Evolutionary conservation across 2,329 filamentous ascomycete genomes (phyloP).

Genomic region (Pseudomassariella vexata): DNA sequence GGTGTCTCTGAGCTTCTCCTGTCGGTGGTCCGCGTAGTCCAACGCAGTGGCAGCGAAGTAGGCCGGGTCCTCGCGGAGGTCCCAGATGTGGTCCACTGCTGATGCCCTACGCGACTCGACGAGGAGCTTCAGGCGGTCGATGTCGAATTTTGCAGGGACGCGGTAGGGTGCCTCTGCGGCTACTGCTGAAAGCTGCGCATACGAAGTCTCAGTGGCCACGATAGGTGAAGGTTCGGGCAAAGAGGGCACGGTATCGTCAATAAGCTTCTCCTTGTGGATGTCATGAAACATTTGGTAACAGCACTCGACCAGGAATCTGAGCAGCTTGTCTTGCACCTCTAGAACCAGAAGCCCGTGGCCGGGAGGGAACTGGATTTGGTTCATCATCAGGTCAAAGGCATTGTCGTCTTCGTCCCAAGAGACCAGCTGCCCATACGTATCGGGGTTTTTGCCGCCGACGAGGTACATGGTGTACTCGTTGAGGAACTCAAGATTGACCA

Average conservation of each 20-base stretch:
- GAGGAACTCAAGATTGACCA: slow-evolving; percentile 20
- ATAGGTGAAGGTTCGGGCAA: slow-evolving; percentile 29
- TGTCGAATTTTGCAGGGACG: slow-evolving; percentile 38
- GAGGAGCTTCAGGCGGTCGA: slow-evolving; percentile 36
- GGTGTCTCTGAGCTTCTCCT: slow-evolving; percentile 35
- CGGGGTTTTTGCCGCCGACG: slow-evolving; percentile 15
- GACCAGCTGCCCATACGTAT: slow-evolving; percentile 30
- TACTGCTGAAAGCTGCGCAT: slow-evolving; percentile 34
- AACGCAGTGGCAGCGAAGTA: slow-evolving; percentile 45
- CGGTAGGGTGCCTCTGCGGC: slow-evolving; percentile 47
- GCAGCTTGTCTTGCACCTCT: slow-evolving; percentile 41
- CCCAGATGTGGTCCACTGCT: slow-evolving; percentile 48
- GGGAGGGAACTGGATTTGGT: slow-evolving; percentile 30
- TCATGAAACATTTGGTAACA: slow-evolving; percentile 46
- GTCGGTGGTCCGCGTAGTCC: slow-evolving; percentile 42
- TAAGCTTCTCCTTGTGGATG: slow-evolving; percentile 26
- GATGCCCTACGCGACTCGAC: slow-evolving; percentile 32
- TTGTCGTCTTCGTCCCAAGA: slow-evolving; percentile 26
- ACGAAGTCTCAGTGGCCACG: slow-evolving; percentile 24
- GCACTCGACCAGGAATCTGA: slow-evolving; percentile 42
- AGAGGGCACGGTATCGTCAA: slow-evolving; percentile 21
- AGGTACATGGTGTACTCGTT: slow-evolving; percentile 28
- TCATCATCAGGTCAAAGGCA: slow-evolving; percentile 29
- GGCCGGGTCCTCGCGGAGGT: slow-evolving; percentile 51
- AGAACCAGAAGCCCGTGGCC: slow-evolving; percentile 44